These are phyloP conservation scores for Phytophthora chlamydospora DNA, from an alignment of 352 stramenopile genomes.

Conservation along the genomic window DNA sequence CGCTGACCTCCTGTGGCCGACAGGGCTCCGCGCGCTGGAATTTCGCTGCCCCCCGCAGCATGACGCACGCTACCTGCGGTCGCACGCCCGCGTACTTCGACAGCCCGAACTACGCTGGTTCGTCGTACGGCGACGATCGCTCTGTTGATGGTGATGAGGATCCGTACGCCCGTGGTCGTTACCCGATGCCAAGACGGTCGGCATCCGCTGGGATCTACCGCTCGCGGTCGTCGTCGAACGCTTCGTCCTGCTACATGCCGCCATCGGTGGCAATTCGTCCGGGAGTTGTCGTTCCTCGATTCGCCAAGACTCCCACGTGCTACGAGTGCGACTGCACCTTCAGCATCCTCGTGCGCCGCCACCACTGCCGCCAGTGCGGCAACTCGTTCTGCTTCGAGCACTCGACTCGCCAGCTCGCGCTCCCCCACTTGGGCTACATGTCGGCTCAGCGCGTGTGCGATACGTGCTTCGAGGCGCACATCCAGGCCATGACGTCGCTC, in stretches of 20 bases:
- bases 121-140: constrained; percentile 37
- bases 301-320: constrained; percentile 70
- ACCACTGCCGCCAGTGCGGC: constrained; percentile 86
- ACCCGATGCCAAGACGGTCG: constrained; percentile 38
- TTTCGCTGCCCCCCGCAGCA: constrained; percentile 26
- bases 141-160: constrained; percentile 37
- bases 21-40: constrained; percentile 32
- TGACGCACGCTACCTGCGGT: constrained; percentile 24
- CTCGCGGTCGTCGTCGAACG: constrained; percentile 37
- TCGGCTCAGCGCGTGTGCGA: constrained; percentile 85
- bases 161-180: constrained; percentile 21
- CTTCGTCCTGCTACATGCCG: constrained; percentile 36
- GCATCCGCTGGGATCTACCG: constrained; percentile 45
- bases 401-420: constrained; percentile 71
- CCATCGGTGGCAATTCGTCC: constrained; percentile 28
- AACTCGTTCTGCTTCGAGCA: constrained; percentile 89
- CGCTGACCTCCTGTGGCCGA: constrained; percentile 34
- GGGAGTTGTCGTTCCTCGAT: constrained; percentile 58
- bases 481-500: constrained; percentile 47
- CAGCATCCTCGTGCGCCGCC: constrained; percentile 67
- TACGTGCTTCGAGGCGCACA: constrained; percentile 75
- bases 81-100: constrained; percentile 34
- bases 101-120: constrained; percentile 22
- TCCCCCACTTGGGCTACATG: constrained; percentile 74
- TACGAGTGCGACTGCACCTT: constrained; percentile 79